Base-by-base conservation (phyloP, 371 early-diverging fungal species). In the Saksenaea vasiformis region DNA sequence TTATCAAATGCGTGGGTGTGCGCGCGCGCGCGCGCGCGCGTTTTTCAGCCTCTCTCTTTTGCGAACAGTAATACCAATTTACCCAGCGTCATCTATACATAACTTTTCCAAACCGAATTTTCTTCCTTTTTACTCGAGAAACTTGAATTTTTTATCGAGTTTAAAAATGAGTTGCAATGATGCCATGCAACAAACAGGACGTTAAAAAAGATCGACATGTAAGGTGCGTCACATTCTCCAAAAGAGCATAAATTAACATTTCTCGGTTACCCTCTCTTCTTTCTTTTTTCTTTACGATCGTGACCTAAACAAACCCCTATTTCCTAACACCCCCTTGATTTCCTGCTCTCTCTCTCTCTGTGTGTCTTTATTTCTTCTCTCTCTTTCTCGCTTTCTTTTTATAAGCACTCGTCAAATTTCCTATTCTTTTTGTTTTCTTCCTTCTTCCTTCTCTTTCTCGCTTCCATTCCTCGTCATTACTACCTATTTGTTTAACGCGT, bases 241-340 rank as follows among this genome's bases (percentile, higher is more conserved):
- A 70, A 73, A 68, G 54, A 69, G 74, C 74, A 73, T 70, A 70
- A 70, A 70, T 73, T 73, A 67, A 72, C 70, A 73, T 70, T 64
- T 72, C 66, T 73, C 66, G 66, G 61, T 55, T 54, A 39, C 44
- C 19, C 54, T 55, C 54, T 55, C 51, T n/a, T 41, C 54, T 58
- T 41, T 63, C 34, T 41, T 41, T 41, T 41, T 41, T 41, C 43
- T 24, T 38, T 64, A 58, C 65, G 57, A 64, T 64, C 65, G 65
- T 64, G 53, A 64, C 65, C 24, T 31, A 56, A 56, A 62, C 34
- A 54, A 19, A 53, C 37, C 51, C 34, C 15, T 28, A 53, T 27
- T 28, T 41, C 54, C 24, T 24, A 41, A 26, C 26, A 19, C 17
- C 54, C 44, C 56, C 65, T 61, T 61, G 47, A 27, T 59, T 41